Percentiles rank a stretch among this genome's conserved stretches.
phyloP scores from a whole-genome alignment of 2,329 filamentous ascomycete species.

The Scortechinia acanthostroma region DNA sequence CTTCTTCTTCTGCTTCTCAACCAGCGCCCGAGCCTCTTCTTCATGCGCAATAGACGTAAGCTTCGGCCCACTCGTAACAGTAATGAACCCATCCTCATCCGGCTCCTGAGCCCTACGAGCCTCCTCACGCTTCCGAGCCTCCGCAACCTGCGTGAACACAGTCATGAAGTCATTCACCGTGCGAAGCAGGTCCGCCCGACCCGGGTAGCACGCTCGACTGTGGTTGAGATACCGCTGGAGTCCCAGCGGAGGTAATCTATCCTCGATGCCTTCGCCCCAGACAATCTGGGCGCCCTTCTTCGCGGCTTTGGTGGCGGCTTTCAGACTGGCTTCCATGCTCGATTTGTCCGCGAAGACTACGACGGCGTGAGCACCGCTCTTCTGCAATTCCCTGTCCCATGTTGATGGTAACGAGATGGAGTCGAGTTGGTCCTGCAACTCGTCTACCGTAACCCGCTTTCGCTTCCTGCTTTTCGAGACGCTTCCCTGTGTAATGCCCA shows the following conservation, averaged over 20 bases:
- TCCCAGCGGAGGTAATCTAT: conserved; percentile 22
- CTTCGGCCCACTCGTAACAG: conserved; percentile 51
- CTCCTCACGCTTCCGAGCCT: conserved; percentile 34
- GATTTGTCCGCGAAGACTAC: conserved; percentile 54
- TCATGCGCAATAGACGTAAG: conserved; percentile 44
- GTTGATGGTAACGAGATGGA: conserved; percentile 36
- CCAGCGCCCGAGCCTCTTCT: conserved; percentile 39
- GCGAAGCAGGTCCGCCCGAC: conserved; percentile 36
- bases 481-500: background rate
- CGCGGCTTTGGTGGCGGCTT: conserved; percentile 34
- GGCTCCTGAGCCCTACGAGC: conserved; percentile 39
- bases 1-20: conserved; percentile 57
- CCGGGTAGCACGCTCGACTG: conserved; percentile 42
- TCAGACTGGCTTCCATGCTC: conserved; percentile 46
- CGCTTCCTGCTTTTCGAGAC: conserved; percentile 13
- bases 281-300: conserved; percentile 16
- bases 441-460: conserved; percentile 43
- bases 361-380: conserved; percentile 47
- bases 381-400: conserved; percentile 45
- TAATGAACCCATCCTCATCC: conserved; percentile 63
- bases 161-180: conserved; percentile 55
- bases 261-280: conserved; percentile 41
- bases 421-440: conserved; percentile 24
- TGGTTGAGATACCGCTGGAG: conserved; percentile 33
- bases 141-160: conserved; percentile 42